Conservation (phyloP, 768 basidiomycete genomes). For the Chiua virens region DNA sequence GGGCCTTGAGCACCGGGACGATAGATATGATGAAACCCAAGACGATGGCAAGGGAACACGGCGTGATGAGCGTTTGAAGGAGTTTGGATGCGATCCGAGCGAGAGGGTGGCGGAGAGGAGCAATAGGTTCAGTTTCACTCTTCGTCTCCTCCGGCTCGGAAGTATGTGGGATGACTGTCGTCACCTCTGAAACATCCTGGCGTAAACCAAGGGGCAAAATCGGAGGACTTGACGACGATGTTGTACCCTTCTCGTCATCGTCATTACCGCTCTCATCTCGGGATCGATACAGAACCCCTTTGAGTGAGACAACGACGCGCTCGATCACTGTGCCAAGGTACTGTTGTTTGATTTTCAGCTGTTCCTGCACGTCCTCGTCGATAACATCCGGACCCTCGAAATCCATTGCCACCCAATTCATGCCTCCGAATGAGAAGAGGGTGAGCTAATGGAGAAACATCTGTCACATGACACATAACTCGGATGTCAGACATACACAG, state of each 20-base stretch:
- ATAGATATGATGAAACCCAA: slow-evolving; percentile 56
- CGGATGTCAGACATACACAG: slow-evolving; percentile 39
- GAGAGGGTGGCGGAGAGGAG: slow-evolving; percentile 8
- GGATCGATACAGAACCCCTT: background rate
- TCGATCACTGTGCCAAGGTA: slow-evolving; percentile 13
- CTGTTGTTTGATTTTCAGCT: slow-evolving; percentile 39
- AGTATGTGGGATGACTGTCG: slow-evolving; percentile 7
- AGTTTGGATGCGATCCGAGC: slow-evolving; percentile 14
- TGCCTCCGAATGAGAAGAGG: slow-evolving; percentile 63
- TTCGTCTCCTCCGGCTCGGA: background rate
- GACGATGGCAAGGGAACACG: slow-evolving; percentile 54
- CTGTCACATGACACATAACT: background rate
- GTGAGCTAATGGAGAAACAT: slow-evolving; percentile 43
- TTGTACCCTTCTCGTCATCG: slow-evolving; percentile 10
- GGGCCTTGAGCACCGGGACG: slow-evolving; percentile 54
- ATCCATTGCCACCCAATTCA: slow-evolving; percentile 57
- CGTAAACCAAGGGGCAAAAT: background rate
- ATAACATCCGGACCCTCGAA: slow-evolving; percentile 64
- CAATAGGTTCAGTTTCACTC: slow-evolving; percentile 2
- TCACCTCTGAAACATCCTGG: background rate
- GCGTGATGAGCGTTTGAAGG: slow-evolving; percentile 41
- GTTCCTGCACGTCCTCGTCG: slow-evolving; percentile 52
- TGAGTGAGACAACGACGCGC: slow-evolving; percentile 3
- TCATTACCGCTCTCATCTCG: background rate
- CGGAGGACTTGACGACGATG: background rate